Base-by-base conservation (phyloP, 78 protist species). In the Dictyostelium brefeldianum region DNA sequence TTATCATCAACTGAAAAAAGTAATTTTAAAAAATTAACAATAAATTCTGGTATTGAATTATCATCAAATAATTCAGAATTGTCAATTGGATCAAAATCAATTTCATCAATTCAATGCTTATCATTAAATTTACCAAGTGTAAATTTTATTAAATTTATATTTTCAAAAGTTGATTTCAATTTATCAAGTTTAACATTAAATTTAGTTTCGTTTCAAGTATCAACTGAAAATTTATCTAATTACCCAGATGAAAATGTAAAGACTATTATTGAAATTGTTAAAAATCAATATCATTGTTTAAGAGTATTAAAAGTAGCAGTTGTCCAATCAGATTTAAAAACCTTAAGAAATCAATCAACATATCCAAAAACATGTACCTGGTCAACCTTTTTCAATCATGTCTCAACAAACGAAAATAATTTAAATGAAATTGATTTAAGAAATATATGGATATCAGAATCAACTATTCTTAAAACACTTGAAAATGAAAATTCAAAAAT, bases 391-490 rank as follows among this genome's bases (percentile, higher is more conserved):
- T 67, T 67, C 15, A 10, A 17, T 67, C 15, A 5, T 67, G 15
- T 67, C 15, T 62, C 70, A 62, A 67, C 75, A 67, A 27, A 22
- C 14, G 25, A 12, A 0, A 67, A 15, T 17, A 43, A 67, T 29
- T 31, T 67, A 15, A 22, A 67, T 15, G 75, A 67, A 31, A 31
- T 67, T 31, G 48, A 31, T 31, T 17, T 67, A 14, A 67, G 75
- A 67, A 67, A 67, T 31, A 25, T 67, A 29, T 67, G 75, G 75
- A 67, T 67, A 29, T 67, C 75, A 67, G 31, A 67, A 31, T 9
- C 27, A 31, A 67, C 75, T 2, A 15, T 67, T 0, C 12, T 67
- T 5, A 6, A 36, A 67, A 31, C 48, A 31, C 36, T 67, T 29
- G 18, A 11, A 25, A 67, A 67, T 31, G 1, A 22, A 31, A 67